These are phyloP conservation scores for Neurospora sp. DNA, from an alignment of 495 filamentous ascomycete genomes.

Conservation along the genomic window DNA sequence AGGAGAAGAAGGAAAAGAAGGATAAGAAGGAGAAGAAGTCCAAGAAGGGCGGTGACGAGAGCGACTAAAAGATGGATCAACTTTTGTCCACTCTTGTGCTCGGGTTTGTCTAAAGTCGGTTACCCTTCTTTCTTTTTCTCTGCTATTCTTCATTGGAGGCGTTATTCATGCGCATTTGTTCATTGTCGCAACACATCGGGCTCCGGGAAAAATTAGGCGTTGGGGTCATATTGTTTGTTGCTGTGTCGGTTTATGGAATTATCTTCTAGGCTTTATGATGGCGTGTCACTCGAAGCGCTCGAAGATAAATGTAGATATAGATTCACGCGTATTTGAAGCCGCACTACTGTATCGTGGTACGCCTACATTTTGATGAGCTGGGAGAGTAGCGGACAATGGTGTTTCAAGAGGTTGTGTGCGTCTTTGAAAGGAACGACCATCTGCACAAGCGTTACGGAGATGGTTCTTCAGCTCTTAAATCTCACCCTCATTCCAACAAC, in stretches of 20 bases:
- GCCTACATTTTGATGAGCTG: not conserved
- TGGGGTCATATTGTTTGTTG: not conserved
- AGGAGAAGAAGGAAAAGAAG: conserved; percentile 58
- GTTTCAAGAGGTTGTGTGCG: not conserved
- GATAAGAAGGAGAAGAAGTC: conserved; percentile 41
- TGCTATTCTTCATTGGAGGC: not conserved
- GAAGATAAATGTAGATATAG: not conserved
- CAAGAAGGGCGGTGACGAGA: conserved; percentile 46
- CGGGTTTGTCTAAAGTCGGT: not conserved
- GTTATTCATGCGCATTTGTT: not conserved
- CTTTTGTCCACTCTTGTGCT: not conserved
- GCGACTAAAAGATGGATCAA: conserved; percentile 7
- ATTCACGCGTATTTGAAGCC: not conserved
- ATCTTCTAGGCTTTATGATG: not conserved
- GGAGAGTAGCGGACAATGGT: not conserved
- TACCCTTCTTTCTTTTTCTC: not conserved
- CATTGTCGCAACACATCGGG: not conserved
- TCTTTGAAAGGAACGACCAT: not conserved
- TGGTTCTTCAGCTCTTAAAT: not conserved
- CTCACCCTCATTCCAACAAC: not conserved
- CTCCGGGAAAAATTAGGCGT: not conserved
- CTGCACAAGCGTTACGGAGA: not conserved
- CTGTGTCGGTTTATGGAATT: not conserved
- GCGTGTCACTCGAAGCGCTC: not conserved
- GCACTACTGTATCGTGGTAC: not conserved